Conservation (phyloP, 2,329 filamentous ascomycete genomes). For the Huntiella abstrusa region DNA sequence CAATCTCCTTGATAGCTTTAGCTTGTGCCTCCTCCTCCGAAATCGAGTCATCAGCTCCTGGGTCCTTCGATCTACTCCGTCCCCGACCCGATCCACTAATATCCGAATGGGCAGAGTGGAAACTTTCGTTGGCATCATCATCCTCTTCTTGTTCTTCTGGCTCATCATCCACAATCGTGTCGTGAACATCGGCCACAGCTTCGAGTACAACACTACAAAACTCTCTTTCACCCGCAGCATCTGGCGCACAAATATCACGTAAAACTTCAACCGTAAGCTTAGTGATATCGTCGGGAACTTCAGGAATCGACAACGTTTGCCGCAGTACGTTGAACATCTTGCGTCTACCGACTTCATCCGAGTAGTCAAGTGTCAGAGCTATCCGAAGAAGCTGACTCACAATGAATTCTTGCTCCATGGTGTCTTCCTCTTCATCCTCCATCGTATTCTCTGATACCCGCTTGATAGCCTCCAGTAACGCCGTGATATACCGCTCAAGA, state of each 20-base stretch:
- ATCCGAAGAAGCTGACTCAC: slow-evolving; percentile 91
- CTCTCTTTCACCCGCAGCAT: slow-evolving; percentile 56
- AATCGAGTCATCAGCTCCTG: slow-evolving; percentile 14
- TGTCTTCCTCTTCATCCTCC: slow-evolving; percentile 59
- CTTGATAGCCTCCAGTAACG: slow-evolving; percentile 44
- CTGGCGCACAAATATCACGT: slow-evolving; percentile 61
- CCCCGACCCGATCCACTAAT: slow-evolving; percentile 37
- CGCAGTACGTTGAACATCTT: slow-evolving; percentile 91
- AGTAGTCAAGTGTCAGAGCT: slow-evolving; percentile 80
- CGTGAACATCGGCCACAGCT: slow-evolving; percentile 89
- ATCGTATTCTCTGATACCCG: slow-evolving; percentile 35
- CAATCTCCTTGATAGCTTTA: slow-evolving; percentile 74
- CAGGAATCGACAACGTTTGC: slow-evolving; percentile 66
- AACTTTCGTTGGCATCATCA: slow-evolving; percentile 48
- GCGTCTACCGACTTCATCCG: slow-evolving; percentile 84
- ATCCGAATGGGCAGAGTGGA: slow-evolving; percentile 82
- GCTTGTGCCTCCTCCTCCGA: slow-evolving; percentile 47
- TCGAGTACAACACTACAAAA: slow-evolving; percentile 78
- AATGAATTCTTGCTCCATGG: slow-evolving; percentile 82
- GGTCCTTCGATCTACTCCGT: slow-evolving; percentile 22
- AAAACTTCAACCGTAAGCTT: slow-evolving; percentile 71
- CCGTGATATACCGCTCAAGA: slow-evolving; percentile 60
- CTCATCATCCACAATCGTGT: slow-evolving; percentile 65
- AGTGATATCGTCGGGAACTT: slow-evolving; percentile 81
- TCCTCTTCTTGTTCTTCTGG: slow-evolving; percentile 18